Evolutionary conservation across 2,329 filamentous ascomycete genomes (phyloP).

Genomic region (Ophiostoma ips): DNA sequence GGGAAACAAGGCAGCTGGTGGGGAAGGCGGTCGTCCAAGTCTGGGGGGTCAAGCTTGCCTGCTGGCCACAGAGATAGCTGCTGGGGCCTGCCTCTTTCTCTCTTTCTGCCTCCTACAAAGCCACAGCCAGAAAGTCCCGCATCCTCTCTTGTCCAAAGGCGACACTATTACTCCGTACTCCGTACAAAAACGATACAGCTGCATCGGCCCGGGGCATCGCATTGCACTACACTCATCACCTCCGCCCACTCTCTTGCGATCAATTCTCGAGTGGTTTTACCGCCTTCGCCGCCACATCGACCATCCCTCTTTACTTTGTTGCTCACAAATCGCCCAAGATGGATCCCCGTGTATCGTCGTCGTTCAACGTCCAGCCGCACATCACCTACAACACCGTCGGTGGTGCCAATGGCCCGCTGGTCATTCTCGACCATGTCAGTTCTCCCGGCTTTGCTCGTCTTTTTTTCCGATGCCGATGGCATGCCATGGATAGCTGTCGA

Average conservation of each 20-base stretch:
- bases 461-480: too few relatives aligned
- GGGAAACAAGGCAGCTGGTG: too few relatives aligned
- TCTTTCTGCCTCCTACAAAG: conserved; percentile 1
- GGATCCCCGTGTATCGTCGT: conserved; percentile 46
- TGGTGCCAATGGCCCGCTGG: conserved; percentile 93
- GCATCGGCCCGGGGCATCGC: conserved; percentile 4
- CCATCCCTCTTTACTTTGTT: too few relatives aligned
- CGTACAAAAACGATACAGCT: neutral
- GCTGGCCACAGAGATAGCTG: too few relatives aligned
- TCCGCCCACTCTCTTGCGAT: neutral
- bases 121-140: conserved; percentile 9
- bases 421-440: conserved; percentile 88
- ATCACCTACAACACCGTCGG: conserved; percentile 96
- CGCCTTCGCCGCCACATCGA: neutral
- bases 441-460: neutral
- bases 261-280: neutral
- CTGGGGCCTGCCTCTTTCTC: neutral
- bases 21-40: neutral
- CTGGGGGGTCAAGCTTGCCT: too few relatives aligned
- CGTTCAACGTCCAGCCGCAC: conserved; percentile 45
- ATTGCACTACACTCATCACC: neutral
- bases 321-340: too few relatives aligned
- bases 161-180: neutral
- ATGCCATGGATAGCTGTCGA: too few relatives aligned
- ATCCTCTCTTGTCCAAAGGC: neutral